A percentile compares a stretch with the other conserved stretches of the same genome.
Conservation (phyloP, 495 filamentous ascomycete genomes). For the Penicillium simplicissimum region DNA sequence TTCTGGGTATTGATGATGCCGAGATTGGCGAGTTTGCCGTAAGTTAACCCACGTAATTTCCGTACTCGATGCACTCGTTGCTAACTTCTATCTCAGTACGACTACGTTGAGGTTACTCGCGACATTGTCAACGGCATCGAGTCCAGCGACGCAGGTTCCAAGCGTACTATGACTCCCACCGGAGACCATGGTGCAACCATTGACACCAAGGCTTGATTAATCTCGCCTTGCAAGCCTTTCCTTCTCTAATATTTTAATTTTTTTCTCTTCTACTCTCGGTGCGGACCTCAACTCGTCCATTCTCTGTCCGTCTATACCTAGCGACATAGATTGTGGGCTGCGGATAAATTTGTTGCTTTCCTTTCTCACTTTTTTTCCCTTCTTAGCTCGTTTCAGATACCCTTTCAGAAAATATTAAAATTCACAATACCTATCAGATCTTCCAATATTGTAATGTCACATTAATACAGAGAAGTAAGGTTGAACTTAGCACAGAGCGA, state of each 20-base stretch:
- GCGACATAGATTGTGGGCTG: background rate
- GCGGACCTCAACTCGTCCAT: background rate
- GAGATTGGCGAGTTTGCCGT: constrained; percentile 96
- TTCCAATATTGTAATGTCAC: background rate
- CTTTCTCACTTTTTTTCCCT: constrained; percentile 2
- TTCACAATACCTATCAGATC: background rate
- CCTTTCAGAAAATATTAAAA: constrained; percentile 10
- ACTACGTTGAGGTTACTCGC: constrained; percentile 90
- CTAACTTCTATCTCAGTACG: constrained; percentile 56
- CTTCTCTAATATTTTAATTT: constrained; percentile 20
- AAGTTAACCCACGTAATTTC: constrained; percentile 29
- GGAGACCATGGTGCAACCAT: constrained; percentile 18
- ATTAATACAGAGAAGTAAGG: background rate
- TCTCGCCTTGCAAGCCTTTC: constrained; percentile 1
- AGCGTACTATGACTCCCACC: constrained; percentile 35
- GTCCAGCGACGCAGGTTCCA: constrained; percentile 33
- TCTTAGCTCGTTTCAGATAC: constrained; percentile 17
- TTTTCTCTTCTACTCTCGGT: background rate
- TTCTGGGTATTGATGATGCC: constrained; percentile 89
- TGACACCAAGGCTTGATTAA: constrained; percentile 36
- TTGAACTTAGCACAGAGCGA: background rate
- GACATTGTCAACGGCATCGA: constrained; percentile 72
- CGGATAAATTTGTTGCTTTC: background rate
- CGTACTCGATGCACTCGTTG: background rate
- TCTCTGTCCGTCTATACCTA: constrained; percentile 4